Conservation (phyloP, 805 yeast genomes). For the Lipomyces starkeyi region DNA sequence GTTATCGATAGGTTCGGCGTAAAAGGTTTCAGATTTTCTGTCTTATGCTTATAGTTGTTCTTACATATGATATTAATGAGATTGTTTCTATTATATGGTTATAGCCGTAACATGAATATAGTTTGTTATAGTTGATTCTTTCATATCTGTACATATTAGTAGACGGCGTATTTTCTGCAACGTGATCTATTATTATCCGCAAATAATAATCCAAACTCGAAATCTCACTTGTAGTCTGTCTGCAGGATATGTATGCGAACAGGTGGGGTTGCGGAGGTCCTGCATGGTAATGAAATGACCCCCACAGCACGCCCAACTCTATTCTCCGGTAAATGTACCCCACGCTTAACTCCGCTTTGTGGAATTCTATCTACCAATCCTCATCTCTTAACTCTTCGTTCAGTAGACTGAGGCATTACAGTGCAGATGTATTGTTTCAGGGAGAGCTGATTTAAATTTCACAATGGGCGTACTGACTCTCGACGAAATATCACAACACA, state of each 20-base stretch:
- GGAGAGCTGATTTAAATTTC: not conserved
- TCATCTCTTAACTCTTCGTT: no score
- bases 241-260: no score
- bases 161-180: not conserved
- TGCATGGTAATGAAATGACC: not conserved
- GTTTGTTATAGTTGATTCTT: not conserved
- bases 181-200: not conserved
- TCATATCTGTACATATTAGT: not conserved
- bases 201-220: no score
- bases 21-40: not conserved
- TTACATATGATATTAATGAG: not conserved
- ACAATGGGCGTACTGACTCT: slow-evolving; percentile 21
- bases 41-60: not conserved
- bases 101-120: not conserved
- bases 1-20: slow-evolving; percentile 1
- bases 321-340: not conserved
- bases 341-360: not conserved
- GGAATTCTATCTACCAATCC: no score
- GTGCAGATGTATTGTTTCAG: not conserved
- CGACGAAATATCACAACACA: slow-evolving; percentile 40
- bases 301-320: not conserved
- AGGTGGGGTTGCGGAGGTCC: no score
- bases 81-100: not conserved
- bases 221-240: no score
- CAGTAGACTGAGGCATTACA: no score